Base-by-base conservation (phyloP, 345 rosid genomes). In the Hevea brasiliensis region DNA sequence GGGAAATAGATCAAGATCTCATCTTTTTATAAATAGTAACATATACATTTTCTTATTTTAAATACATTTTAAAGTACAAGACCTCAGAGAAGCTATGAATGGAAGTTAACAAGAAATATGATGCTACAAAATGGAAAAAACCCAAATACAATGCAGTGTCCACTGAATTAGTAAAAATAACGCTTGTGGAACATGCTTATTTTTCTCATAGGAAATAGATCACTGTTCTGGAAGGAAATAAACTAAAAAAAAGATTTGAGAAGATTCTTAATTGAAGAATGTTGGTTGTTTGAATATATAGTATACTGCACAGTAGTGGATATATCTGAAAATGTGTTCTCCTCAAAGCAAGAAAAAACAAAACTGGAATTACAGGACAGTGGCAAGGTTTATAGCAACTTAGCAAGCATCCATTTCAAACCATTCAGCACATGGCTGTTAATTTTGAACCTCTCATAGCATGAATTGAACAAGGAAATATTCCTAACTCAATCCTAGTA, bases 1-100 rank as follows among this genome's bases (percentile, higher is more conserved):
- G n/a, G n/a, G n/a, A n/a, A 66, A 66, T 51, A 66, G 42, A 66
- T 17, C 70, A 48, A 66, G 17, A 27, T 26, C 9, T 13, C 27
- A 42, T 41, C 15, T 42, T 63, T 63, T 63, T 18, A 26, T 12
- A 63, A 11, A 24, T 4, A 2, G 51, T 7, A n/a, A 56, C 60
- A 56, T 11, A n/a, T n/a, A 54, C 23, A 54, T 54, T 54, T 54
- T 54, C 58, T n/a, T n/a, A 54, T 54, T 7, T 11, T n/a, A 61
- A 61, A 15, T 7, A 37, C 45, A 61, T 61, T 21, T 5, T 37
- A 18, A 32, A 18, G 20, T 35, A 24, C 26, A 61, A 35, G 65
- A 7, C 47, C 44, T 20, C 7, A 6, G 26, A 56, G 26, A 56
- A 37, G 23, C 24, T 32, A 61, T 8, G 26, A 41, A 0, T 8